Evolutionary conservation across 352 stramenopile species (phyloP).

Genomic region (Pythium coloratum): DNA sequence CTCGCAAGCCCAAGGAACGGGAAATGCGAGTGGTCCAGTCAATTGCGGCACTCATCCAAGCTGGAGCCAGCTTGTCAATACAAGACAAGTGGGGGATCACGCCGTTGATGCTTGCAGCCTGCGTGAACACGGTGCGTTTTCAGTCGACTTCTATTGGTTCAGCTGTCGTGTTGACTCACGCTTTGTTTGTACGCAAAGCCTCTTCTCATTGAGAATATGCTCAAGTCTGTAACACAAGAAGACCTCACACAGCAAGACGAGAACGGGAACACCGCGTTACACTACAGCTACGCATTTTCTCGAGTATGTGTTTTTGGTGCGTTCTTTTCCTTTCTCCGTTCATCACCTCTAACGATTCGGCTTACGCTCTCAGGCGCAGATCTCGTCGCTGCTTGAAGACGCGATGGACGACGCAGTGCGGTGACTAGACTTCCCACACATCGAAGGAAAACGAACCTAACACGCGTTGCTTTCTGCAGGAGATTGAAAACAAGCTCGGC

Average conservation of each 20-base stretch:
- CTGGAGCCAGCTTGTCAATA: constrained; percentile 21
- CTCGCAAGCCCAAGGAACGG: constrained; percentile 30
- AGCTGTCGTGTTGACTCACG: background rate
- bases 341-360: background rate
- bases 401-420: constrained; percentile 19
- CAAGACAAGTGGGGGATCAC: constrained; percentile 63
- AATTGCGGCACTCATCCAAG: background rate
- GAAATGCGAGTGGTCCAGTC: background rate
- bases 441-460: background rate
- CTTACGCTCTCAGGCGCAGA: constrained; percentile 4
- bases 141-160: background rate
- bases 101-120: constrained; percentile 59
- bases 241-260: constrained; percentile 34
- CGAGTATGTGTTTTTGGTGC: constrained; percentile 26
- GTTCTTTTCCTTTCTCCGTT: background rate
- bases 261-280: constrained; percentile 51
- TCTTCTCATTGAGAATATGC: constrained; percentile 37
- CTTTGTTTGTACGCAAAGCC: background rate
- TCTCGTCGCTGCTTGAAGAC: constrained; percentile 25
- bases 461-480: constrained; percentile 18
- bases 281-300: constrained; percentile 74
- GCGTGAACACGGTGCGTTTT: constrained; percentile 29
- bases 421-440: background rate
- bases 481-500: constrained; percentile 37
- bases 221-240: constrained; percentile 31